phyloP scores from a whole-genome alignment of 2,329 filamentous ascomycete species.

The Acephala macrosclerotiorum region DNA sequence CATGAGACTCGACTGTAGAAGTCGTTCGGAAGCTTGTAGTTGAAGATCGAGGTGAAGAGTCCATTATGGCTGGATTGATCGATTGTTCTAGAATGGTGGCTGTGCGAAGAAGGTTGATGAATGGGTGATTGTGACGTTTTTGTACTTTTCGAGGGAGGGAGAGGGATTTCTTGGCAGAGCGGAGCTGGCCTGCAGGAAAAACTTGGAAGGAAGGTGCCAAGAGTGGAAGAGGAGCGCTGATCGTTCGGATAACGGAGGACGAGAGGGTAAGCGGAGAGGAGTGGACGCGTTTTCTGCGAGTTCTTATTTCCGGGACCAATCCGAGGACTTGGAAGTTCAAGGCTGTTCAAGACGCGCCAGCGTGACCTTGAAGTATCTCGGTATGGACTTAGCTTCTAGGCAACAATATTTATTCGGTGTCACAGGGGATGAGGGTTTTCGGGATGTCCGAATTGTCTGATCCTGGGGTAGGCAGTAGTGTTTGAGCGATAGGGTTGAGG shows the following conservation, averaged over 20 bases:
- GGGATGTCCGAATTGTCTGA: background rate
- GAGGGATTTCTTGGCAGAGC: conserved; percentile 3
- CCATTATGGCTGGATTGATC: background rate
- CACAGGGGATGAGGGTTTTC: background rate
- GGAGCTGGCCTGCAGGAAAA: background rate
- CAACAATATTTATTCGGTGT: background rate
- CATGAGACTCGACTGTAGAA: background rate
- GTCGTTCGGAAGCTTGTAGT: background rate
- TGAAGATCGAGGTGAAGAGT: background rate
- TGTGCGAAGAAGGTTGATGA: background rate
- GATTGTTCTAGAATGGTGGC: background rate
- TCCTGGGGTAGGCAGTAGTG: background rate
- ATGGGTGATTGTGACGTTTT: too few relatives aligned
- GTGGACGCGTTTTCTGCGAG: too few relatives aligned
- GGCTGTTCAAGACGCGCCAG: background rate
- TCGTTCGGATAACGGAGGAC: background rate
- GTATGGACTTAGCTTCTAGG: background rate
- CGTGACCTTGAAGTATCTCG: background rate
- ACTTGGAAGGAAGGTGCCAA: conserved; percentile 4
- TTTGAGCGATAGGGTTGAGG: background rate
- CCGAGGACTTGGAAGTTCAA: background rate
- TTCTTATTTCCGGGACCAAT: too few relatives aligned
- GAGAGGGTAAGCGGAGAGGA: too few relatives aligned
- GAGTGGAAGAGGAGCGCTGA: background rate
- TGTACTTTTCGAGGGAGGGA: background rate